Base-by-base conservation (phyloP, 495 filamentous ascomycete genomes). In the Penicillium parvum region DNA sequence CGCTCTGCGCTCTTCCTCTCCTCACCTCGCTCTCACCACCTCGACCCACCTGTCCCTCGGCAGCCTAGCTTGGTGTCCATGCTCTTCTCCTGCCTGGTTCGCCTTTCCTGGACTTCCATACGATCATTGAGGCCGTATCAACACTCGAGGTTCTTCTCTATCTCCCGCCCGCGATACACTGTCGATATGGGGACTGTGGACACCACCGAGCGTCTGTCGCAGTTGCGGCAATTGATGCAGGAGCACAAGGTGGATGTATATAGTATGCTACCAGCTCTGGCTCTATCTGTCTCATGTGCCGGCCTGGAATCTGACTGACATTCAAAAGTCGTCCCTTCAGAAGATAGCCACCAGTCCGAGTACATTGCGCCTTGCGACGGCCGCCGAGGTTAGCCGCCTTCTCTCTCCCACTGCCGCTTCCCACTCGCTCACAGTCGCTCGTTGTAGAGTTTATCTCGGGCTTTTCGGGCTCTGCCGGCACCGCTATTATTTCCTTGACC, bases 341-440 rank as follows among this genome's bases (percentile, higher is more conserved):
- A 97, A 78, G 94, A 99, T 68, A 89, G 85, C 64, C 94, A 99
- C 61, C 84, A 90, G 54, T 96, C 90, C 52, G 94, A 99, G 71
- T 99, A 97, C 65, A 96, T 96, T 63, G 94, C 92, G 33, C 82
- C 82, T 1, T 92, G 87, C 62, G 94, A 99, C 72, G 90, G 76
- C 48, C 84, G 94, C 42, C 81, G 94, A 78, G 86, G 82, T 86
- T 52, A 72, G 69, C 23, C 43, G 43, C 41, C 19, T 1, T 16
- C 32, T 27, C 38, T 39, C 26, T 23, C 35, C 9, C 19, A 19
- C 29, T 37, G 7, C 36, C 9, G 19, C 48, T 34, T 37, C 52
- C 50, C 46, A 63, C 36, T 52, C 10, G 22, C 19, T 21, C 28
- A 12, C 10, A 30, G 16, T 35, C 15, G 20, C 57, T 56, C 53